Percentiles rank a stretch among this genome's conserved stretches.
phyloP scores from a whole-genome alignment of 1,284 basidiomycete genomes.

The Apiotrichum sp. region DNA sequence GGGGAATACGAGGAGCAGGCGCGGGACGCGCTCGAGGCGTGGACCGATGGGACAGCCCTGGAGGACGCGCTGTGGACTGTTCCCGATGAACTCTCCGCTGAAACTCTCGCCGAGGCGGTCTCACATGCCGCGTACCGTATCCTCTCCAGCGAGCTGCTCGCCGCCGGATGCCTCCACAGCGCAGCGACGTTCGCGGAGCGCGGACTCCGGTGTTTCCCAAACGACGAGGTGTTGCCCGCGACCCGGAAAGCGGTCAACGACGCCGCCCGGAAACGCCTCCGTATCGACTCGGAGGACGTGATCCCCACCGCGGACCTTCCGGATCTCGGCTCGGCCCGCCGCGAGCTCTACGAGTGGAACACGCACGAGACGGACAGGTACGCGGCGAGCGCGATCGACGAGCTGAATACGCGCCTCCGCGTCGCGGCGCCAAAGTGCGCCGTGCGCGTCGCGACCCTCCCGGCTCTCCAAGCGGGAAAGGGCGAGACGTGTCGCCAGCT shows the following conservation, averaged over 20 bases:
- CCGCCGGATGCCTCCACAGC: conserved; percentile 6
- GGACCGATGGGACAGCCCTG: background rate
- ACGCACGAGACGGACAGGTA: conserved; percentile 12
- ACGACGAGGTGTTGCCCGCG: background rate
- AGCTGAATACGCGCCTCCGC: conserved; percentile 6
- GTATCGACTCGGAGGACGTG: background rate
- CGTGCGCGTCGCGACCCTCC: conserved; percentile 7
- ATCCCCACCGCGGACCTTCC: conserved; percentile 5
- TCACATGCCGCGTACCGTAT: conserved; percentile 7
- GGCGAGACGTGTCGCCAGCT: conserved; percentile 9
- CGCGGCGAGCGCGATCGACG: conserved; percentile 6
- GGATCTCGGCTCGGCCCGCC: conserved; percentile 5
- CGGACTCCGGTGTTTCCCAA: conserved; percentile 3
- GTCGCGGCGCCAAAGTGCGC: conserved; percentile 11
- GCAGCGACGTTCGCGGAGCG: conserved; percentile 9
- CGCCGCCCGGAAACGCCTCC: conserved; percentile 1
- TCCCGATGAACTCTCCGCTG: background rate
- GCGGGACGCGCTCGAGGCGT: conserved; percentile 2
- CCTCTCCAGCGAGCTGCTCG: conserved; percentile 5
- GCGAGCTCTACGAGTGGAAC: conserved; percentile 16
- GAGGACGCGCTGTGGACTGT: background rate
- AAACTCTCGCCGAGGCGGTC: background rate
- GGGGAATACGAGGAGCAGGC: conserved; percentile 10
- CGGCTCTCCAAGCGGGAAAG: background rate
- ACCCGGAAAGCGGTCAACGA: background rate